Conservation (phyloP, 768 basidiomycete species). For the Suillus decipiens region DNA sequence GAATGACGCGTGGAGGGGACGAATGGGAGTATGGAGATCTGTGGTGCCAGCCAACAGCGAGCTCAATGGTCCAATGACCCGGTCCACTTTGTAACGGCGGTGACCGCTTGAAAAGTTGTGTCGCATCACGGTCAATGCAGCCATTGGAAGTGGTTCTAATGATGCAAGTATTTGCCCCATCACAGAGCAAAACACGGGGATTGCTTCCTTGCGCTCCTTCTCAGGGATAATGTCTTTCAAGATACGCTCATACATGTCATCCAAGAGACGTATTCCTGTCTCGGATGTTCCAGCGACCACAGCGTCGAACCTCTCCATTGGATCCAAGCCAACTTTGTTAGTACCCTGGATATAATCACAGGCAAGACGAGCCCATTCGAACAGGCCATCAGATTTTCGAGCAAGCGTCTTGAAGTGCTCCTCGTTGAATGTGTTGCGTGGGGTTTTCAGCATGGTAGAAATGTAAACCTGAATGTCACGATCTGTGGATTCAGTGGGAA, state of each 20-base stretch:
- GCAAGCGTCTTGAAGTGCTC: not conserved
- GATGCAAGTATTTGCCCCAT: conserved; percentile 7
- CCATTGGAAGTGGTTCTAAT: conserved; percentile 6
- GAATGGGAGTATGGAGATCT: conserved; percentile 12
- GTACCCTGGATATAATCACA: conserved; percentile 13
- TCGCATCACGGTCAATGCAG: not conserved
- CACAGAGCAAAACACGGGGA: not conserved
- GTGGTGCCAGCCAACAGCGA: conserved; percentile 7
- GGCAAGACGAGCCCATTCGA: conserved; percentile 13
- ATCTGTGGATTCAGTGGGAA: not conserved
- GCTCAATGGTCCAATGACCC: not conserved
- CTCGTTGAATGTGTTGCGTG: not conserved
- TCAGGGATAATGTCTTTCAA: conserved; percentile 1
- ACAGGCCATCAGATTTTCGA: conserved; percentile 11
- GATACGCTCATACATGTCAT: not conserved
- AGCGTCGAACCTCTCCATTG: not conserved
- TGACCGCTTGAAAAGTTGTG: too few species aligned
- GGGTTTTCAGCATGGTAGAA: not conserved
- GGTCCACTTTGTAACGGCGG: too few species aligned
- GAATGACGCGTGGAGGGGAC: conserved; percentile 29
- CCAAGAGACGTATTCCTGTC: conserved; percentile 5
- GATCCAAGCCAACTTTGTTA: not conserved
- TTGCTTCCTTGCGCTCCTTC: not conserved
- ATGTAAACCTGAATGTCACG: conserved; percentile 7
- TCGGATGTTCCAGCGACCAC: not conserved